Evolutionary conservation across 2,329 filamentous ascomycete species (phyloP).

Genomic region (Fusarium foetens): DNA sequence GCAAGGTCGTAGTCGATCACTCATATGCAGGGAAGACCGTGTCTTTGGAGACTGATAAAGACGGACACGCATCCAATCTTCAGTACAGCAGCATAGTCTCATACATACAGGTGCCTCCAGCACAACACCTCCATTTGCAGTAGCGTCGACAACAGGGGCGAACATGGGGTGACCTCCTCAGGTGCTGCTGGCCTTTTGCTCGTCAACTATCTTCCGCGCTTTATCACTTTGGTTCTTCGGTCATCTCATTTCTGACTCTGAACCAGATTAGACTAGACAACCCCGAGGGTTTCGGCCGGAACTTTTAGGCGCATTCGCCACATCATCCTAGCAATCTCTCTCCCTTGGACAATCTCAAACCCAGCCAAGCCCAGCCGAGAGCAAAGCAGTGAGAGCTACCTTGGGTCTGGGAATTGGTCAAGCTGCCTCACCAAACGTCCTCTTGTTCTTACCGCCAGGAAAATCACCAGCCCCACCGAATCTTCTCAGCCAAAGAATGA

Average conservation of each 20-base stretch:
- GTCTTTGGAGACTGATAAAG: slow-evolving; percentile 19
- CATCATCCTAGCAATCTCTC: slow-evolving; percentile 30
- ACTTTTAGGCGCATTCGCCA: slow-evolving; percentile 33
- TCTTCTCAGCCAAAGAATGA: slow-evolving; percentile 27
- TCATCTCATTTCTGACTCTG: slow-evolving; percentile 23
- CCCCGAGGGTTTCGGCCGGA: slow-evolving; percentile 39
- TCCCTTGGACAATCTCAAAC: slow-evolving; percentile 37
- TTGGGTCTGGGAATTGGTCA: slow-evolving; percentile 10
- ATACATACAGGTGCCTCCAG: neutral
- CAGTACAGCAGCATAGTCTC: slow-evolving; percentile 2
- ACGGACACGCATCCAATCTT: slow-evolving; percentile 19
- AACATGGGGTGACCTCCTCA: slow-evolving; percentile 23
- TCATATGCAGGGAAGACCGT: slow-evolving; percentile 30
- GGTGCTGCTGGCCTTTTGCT: slow-evolving; percentile 13
- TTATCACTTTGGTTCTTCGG: slow-evolving; percentile 16
- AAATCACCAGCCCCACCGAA: slow-evolving; percentile 22
- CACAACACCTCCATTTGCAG: slow-evolving; percentile 25
- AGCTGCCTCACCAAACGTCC: slow-evolving; percentile 20
- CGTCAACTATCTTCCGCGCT: slow-evolving; percentile 14
- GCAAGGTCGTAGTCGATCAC: slow-evolving; percentile 35
- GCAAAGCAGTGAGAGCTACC: slow-evolving; percentile 14
- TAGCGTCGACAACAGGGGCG: slow-evolving; percentile 34
- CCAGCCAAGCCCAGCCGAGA: slow-evolving; percentile 21
- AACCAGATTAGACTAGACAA: slow-evolving; percentile 20
- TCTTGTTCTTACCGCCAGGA: slow-evolving; percentile 26